phyloP scores from a whole-genome alignment of 2,329 filamentous ascomycete species.

The Alternaria brassicae region DNA sequence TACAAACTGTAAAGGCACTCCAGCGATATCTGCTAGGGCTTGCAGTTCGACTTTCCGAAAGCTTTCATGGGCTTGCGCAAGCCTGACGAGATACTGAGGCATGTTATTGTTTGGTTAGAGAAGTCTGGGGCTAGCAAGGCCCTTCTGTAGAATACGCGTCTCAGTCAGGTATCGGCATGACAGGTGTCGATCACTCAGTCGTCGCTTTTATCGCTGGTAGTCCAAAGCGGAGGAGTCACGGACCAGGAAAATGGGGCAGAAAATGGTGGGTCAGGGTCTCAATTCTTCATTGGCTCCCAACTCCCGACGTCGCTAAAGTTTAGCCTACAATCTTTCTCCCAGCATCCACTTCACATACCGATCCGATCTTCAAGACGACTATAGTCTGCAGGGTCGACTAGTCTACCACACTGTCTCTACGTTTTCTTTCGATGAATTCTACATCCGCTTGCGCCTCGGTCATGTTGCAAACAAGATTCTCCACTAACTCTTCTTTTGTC shows the following conservation, averaged over 20 bases:
- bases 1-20: slow-evolving; percentile 73
- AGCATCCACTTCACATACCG: not conserved
- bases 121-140: not conserved
- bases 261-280: slow-evolving; percentile 20
- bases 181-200: not conserved
- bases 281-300: slow-evolving; percentile 18
- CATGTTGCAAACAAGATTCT: slow-evolving; percentile 8
- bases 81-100: slow-evolving; percentile 83
- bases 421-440: slow-evolving; percentile 1
- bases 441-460: slow-evolving; percentile 7
- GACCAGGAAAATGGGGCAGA: slow-evolving; percentile 13
- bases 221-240: slow-evolving; percentile 22
- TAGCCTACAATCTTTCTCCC: slow-evolving; percentile 2
- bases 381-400: slow-evolving; percentile 1
- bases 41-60: slow-evolving; percentile 87
- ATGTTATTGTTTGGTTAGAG: slow-evolving; percentile 21
- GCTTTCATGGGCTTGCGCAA: slow-evolving; percentile 88
- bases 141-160: not conserved
- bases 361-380: not conserved
- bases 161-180: slow-evolving; percentile 35
- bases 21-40: slow-evolving; percentile 74
- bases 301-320: slow-evolving; percentile 13
- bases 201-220: not conserved
- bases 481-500: slow-evolving; percentile 13
- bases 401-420: slow-evolving; percentile 1